Conservation (phyloP, 306 rosid species). For the Dryas drummondii region DNA sequence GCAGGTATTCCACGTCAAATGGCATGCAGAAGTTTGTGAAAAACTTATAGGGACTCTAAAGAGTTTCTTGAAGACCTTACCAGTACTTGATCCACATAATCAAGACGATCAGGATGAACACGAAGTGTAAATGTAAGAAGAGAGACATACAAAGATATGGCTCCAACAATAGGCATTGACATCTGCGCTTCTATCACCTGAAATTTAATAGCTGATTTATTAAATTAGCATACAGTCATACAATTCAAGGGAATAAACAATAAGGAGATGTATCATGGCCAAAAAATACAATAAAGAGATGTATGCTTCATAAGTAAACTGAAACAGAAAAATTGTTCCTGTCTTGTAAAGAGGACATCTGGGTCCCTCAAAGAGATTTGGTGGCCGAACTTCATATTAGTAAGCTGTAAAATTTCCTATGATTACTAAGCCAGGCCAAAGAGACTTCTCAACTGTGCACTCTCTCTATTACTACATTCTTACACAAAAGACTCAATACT, state of each 20-base stretch:
- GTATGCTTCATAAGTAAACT: neutral
- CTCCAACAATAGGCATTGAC: conserved; percentile 56
- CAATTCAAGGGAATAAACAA: neutral
- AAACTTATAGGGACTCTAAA: neutral
- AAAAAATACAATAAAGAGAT: neutral
- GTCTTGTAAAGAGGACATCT: neutral
- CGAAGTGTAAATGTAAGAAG: conserved; percentile 56
- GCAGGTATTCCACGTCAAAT: neutral
- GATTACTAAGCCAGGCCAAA: neutral
- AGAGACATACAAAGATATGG: conserved; percentile 43
- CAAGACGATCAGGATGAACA: conserved; percentile 55
- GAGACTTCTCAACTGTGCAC: neutral
- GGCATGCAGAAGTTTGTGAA: neutral
- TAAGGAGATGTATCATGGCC: neutral
- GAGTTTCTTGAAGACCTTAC: conserved; percentile 29
- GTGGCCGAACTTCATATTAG: neutral
- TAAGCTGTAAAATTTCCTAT: neutral
- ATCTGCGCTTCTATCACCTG: conserved; percentile 53
- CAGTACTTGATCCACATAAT: conserved; percentile 53
- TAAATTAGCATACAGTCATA: neutral
- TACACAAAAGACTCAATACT: neutral
- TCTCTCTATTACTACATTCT: neutral
- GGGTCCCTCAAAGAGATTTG: neutral
- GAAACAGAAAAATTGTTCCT: neutral
- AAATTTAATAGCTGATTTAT: conserved; percentile 1